Evolutionary conservation across 1,284 basidiomycete species (phyloP).

Genomic region (Pseudozyma flocculosa): DNA sequence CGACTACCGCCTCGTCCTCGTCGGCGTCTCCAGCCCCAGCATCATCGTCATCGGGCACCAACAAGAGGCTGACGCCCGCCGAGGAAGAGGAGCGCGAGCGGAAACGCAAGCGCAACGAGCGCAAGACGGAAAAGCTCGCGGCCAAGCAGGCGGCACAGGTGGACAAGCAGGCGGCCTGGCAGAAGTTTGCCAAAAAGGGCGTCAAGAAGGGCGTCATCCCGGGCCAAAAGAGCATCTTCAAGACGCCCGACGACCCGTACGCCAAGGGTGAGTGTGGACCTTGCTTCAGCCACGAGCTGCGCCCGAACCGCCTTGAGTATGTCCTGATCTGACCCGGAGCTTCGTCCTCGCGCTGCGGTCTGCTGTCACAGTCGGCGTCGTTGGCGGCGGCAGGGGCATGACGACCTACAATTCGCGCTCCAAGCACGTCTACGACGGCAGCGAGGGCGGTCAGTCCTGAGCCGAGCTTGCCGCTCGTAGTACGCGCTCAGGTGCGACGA

Average conservation of each 20-base stretch:
- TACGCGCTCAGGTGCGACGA: too few relatives aligned
- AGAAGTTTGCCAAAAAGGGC: slow-evolving; percentile 83
- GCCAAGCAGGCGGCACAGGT: slow-evolving; percentile 86
- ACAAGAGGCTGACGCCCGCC: slow-evolving; percentile 59
- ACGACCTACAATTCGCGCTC: not conserved
- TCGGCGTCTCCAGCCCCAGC: slow-evolving; percentile 59
- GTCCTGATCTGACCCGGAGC: not conserved
- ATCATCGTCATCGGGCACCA: slow-evolving; percentile 8
- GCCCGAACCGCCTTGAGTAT: too few relatives aligned
- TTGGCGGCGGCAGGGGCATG: not conserved
- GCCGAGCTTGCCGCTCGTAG: too few relatives aligned
- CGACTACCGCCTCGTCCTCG: slow-evolving; percentile 63
- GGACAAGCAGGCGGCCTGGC: slow-evolving; percentile 87
- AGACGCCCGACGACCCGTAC: slow-evolving; percentile 88
- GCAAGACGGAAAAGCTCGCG: slow-evolving; percentile 82
- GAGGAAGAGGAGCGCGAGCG: slow-evolving; percentile 74
- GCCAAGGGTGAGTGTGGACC: slow-evolving; percentile 64
- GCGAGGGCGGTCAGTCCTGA: too few relatives aligned
- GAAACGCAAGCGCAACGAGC: slow-evolving; percentile 97
- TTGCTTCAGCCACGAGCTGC: too few relatives aligned
- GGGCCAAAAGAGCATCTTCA: slow-evolving; percentile 74
- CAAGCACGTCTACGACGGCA: not conserved
- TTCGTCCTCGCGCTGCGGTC: not conserved
- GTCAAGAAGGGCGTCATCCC: slow-evolving; percentile 69
- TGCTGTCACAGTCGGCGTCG: not conserved